These are phyloP conservation scores for Apiotrichum montevideense DNA, from an alignment of 1,284 basidiomycete genomes.

Conservation along the genomic window DNA sequence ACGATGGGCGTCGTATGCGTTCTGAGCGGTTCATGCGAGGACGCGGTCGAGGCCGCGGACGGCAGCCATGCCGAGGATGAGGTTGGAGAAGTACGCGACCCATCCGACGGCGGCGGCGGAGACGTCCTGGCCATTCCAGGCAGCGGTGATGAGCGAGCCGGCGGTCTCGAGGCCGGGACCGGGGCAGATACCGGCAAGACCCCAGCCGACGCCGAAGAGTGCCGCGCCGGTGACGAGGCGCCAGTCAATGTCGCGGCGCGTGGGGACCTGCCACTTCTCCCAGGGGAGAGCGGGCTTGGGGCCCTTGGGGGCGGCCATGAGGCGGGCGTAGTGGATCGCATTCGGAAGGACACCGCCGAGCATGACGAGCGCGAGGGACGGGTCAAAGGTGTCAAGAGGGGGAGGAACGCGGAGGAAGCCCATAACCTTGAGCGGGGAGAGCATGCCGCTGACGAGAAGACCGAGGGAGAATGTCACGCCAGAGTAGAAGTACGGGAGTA, in stretches of 20 bases:
- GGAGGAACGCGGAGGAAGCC: conserved; percentile 51
- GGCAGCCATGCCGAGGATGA: conserved; percentile 12
- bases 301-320: conserved; percentile 1
- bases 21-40: background rate
- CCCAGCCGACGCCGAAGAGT: conserved; percentile 65
- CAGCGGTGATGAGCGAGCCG: conserved; percentile 3
- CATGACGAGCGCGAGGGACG: conserved; percentile 49
- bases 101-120: conserved; percentile 3
- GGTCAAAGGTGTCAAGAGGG: conserved; percentile 42
- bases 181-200: conserved; percentile 58
- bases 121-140: conserved; percentile 2
- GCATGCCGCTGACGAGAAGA: conserved; percentile 56
- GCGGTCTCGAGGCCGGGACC: conserved; percentile 34
- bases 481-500: conserved; percentile 48
- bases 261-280: conserved; percentile 37
- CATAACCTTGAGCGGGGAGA: conserved; percentile 53
- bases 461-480: conserved; percentile 56
- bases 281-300: conserved; percentile 19
- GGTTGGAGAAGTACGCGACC: conserved; percentile 9
- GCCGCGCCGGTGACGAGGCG: conserved; percentile 55
- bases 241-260: conserved; percentile 48
- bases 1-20: too few species aligned
- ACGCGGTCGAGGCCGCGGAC: conserved; percentile 3
- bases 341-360: conserved; percentile 49
- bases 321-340: conserved; percentile 34